phyloP scores from a whole-genome alignment of 2,329 filamentous ascomycete genomes.

The Diplodia intermedia region DNA sequence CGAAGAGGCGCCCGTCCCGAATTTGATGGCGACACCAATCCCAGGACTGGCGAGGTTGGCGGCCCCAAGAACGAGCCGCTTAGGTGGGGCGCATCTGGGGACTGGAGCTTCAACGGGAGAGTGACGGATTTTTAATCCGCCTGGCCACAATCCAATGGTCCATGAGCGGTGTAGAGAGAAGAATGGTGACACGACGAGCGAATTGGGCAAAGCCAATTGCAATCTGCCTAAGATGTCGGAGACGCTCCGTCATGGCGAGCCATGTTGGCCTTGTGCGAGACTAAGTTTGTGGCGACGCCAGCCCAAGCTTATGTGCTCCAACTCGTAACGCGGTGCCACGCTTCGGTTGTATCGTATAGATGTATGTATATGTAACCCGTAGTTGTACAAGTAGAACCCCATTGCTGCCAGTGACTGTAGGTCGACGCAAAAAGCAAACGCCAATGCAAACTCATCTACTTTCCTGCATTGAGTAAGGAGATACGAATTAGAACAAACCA shows the following conservation, averaged over 20 bases:
- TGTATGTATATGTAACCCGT: slow-evolving; percentile 13
- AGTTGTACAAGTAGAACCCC: slow-evolving; percentile 9
- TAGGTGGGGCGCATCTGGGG: slow-evolving; percentile 77
- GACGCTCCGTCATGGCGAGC: background rate
- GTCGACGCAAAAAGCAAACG: background rate
- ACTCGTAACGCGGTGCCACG: background rate
- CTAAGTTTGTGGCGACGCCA: background rate
- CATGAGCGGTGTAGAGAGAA: background rate
- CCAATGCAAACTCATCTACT: too few relatives aligned
- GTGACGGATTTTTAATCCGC: slow-evolving; percentile 80
- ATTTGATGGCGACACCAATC: slow-evolving; percentile 91
- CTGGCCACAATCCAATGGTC: background rate
- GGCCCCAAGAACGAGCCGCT: slow-evolving; percentile 97
- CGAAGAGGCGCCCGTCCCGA: slow-evolving; percentile 82
- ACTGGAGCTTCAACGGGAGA: slow-evolving; percentile 94
- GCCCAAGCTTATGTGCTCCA: background rate
- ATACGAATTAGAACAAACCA: background rate
- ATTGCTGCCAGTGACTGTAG: background rate
- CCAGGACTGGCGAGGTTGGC: slow-evolving; percentile 92
- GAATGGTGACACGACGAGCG: background rate
- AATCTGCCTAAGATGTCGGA: background rate
- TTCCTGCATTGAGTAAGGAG: background rate
- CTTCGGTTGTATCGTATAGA: background rate
- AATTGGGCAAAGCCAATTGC: background rate
- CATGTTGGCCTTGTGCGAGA: background rate